Evolutionary conservation across 2,329 filamentous ascomycete genomes (phyloP), one percentile per base, ranked within the genome.

Genomic region (Incumbomyces delicatus): DNA sequence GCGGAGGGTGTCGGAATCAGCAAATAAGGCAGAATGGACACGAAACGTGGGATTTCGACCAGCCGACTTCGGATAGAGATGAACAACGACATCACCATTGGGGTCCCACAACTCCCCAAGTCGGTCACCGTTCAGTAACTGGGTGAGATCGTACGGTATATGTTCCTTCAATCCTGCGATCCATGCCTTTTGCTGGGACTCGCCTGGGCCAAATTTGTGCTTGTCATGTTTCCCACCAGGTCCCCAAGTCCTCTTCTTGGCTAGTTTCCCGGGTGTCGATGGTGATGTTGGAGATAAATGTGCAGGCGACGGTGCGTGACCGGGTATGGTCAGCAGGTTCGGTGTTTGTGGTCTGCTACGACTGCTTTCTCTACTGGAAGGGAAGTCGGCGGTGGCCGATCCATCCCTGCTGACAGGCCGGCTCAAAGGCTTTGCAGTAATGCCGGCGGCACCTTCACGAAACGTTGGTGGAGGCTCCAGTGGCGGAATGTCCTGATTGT

Each of bases 71-170:
- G 78, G 76, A 55, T 78, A 81, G 12, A 82, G 67, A 55, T 81
- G 77, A n/a, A 83, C 69, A 50, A 73, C 70, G 12, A 77, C 80
- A 58, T 81, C 77, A n/a, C 75, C 78, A 39, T 71, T 60, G 2
- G 78, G 74, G 53, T 80, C 75, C 79, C 79, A 83, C 7, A 82
- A 60, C 56, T 82, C 79, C 5, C 67, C 59, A 13, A 76, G 73
- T 61, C 69, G 74, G 48, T 75, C 68, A 33, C 71, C 76, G 45
- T 67, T 66, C 18, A 72, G 51, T 51, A 81, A 54, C 27, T 67
- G 66, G 2, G 66, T 63, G 42, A 77, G 50, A 54, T 78, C 76
- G 53, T 80, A 82, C 2, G 72, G 62, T 20, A 77, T 65, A 55
- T 74, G 75, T 50, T 77, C 72, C 36, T 71, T 67, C 53, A 79